phyloP scores from a whole-genome alignment of 495 filamentous ascomycete genomes.

The Pseudotulostoma volvatum region DNA sequence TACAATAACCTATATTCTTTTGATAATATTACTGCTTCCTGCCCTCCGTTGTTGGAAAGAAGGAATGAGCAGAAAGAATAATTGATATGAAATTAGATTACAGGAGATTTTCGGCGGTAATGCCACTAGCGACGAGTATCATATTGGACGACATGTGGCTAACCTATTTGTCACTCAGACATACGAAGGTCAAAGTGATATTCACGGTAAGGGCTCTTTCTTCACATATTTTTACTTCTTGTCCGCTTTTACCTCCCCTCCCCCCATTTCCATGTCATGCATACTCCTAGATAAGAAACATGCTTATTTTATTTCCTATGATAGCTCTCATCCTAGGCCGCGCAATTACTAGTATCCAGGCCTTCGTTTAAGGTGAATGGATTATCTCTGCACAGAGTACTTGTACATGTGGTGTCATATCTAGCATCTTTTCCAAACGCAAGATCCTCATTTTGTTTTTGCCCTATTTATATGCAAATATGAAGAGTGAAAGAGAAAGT shows the following conservation, averaged over 20 bases:
- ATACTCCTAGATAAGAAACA: constrained; percentile 7
- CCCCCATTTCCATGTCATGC: too few species aligned
- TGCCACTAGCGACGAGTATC: constrained; percentile 91
- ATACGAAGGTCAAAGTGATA: constrained; percentile 94
- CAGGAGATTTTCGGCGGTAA: constrained; percentile 97
- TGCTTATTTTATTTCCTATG: constrained; percentile 12
- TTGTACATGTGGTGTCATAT: too few species aligned
- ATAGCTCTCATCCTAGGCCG: constrained; percentile 50
- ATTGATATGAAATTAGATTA: constrained; percentile 28
- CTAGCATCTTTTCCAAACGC: too few species aligned
- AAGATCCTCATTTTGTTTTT: too few species aligned
- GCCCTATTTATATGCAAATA: too few species aligned
- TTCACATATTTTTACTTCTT: background rate
- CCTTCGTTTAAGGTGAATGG: constrained; percentile 42
- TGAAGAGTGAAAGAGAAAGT: too few species aligned
- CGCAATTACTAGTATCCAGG: constrained; percentile 54
- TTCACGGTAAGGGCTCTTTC: constrained; percentile 47
- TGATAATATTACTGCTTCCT: too few species aligned
- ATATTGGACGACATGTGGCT: constrained; percentile 84
- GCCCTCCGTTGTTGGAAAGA: background rate
- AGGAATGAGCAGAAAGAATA: background rate
- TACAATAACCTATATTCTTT: too few species aligned
- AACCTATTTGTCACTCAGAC: constrained; percentile 97
- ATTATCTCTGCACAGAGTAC: too few species aligned
- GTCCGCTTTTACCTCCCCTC: constrained; percentile 2